These are phyloP conservation scores for Trichoderma cornu-damae DNA, from an alignment of 2,329 filamentous ascomycete species.

Conservation along the genomic window DNA sequence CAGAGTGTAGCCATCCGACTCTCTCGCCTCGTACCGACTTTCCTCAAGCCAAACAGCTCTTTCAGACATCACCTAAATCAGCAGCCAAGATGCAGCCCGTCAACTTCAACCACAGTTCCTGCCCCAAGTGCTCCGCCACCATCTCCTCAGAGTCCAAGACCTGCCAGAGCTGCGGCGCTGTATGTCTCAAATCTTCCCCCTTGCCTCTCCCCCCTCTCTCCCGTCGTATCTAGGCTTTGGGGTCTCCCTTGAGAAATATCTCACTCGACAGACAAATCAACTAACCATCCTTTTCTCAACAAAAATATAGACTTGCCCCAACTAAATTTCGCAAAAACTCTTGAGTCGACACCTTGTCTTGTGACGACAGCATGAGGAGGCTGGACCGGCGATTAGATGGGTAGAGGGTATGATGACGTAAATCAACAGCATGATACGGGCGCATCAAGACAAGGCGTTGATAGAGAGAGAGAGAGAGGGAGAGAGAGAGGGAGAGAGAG, in stretches of 20 bases:
- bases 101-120: constrained; percentile 37
- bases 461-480: no score
- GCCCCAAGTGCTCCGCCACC: constrained; percentile 53
- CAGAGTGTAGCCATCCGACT: neutral
- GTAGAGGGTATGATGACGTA: neutral
- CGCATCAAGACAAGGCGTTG: neutral
- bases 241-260: no score
- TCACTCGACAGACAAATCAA: no score
- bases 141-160: constrained; percentile 46
- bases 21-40: neutral
- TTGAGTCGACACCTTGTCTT: neutral
- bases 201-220: neutral
- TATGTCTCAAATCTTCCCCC: no score
- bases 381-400: neutral
- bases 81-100: constrained; percentile 31
- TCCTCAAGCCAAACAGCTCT: neutral
- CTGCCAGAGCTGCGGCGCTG: constrained; percentile 53
- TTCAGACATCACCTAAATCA: neutral
- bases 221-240: no score
- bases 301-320: constrained; percentile 32
- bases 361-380: neutral
- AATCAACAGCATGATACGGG: neutral
- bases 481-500: no score
- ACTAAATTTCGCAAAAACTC: constrained; percentile 22
- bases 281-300: neutral